These are phyloP conservation scores for Coniochaeta sp. DNA, from an alignment of 2,329 filamentous ascomycete species.

Conservation along the genomic window DNA sequence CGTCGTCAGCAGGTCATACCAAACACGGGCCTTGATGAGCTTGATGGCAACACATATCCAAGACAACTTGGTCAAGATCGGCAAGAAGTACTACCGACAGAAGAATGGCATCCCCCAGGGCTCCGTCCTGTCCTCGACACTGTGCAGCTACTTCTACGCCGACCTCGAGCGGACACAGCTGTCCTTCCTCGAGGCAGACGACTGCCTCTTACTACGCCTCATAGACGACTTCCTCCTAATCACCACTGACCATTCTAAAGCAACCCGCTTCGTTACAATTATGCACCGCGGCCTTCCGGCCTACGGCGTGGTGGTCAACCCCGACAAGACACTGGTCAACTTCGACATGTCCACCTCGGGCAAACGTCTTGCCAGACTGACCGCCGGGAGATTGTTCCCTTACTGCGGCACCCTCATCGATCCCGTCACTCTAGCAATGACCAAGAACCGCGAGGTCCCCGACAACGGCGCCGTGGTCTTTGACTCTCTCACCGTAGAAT, in stretches of 20 bases:
- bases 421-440: slow-evolving; percentile 65
- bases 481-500: slow-evolving; percentile 74
- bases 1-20: slow-evolving; percentile 48
- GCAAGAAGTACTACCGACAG: slow-evolving; percentile 82
- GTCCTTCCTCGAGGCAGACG: slow-evolving; percentile 18
- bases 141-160: slow-evolving; percentile 96
- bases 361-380: slow-evolving; percentile 39
- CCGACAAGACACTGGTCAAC: slow-evolving; percentile 75
- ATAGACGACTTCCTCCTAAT: slow-evolving; percentile 93
- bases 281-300: slow-evolving; percentile 75
- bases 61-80: slow-evolving; percentile 79
- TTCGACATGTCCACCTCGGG: slow-evolving; percentile 60
- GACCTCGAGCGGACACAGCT: slow-evolving; percentile 69
- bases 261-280: slow-evolving; percentile 62
- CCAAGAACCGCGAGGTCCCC: slow-evolving; percentile 54
- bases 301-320: slow-evolving; percentile 75
- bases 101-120: slow-evolving; percentile 88
- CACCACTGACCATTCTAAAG: slow-evolving; percentile 61
- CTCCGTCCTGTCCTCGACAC: slow-evolving; percentile 74
- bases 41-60: slow-evolving; percentile 75
- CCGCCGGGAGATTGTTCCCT: slow-evolving; percentile 52
- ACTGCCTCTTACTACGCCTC: slow-evolving; percentile 68
- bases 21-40: slow-evolving; percentile 53
- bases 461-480: slow-evolving; percentile 38
- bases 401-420: slow-evolving; percentile 83